Conservation (phyloP, 306 rosid species). For the Nissolia schottii region DNA sequence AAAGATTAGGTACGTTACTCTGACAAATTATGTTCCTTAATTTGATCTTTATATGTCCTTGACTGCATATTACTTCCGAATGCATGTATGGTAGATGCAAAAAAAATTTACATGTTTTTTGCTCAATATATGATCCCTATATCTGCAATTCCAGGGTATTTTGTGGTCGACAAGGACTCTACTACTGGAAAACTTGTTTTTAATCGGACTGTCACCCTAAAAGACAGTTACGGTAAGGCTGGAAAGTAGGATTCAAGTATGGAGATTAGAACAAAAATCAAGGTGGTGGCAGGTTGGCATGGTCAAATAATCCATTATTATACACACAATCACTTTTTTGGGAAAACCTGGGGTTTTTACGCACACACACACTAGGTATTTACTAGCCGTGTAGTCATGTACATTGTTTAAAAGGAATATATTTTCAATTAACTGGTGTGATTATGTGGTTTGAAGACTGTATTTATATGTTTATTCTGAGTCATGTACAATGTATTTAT, state of each 20-base stretch:
- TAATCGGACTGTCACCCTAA: conserved; percentile 79
- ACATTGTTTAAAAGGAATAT: conserved; percentile 1
- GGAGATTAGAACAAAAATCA: background rate
- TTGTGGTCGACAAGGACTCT: conserved; percentile 79
- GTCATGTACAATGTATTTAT: background rate
- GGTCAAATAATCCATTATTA: background rate
- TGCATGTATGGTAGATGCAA: background rate
- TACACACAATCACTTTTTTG: background rate
- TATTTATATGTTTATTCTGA: background rate
- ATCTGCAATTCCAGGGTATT: conserved; percentile 66
- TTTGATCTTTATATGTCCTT: background rate
- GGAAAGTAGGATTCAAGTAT: conserved; percentile 48
- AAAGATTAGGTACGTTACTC: conserved; percentile 74
- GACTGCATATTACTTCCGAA: background rate
- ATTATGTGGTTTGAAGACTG: conserved; percentile 17
- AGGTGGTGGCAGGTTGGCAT: conserved; percentile 12
- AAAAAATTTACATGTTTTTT: background rate
- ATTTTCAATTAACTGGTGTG: background rate
- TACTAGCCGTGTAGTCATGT: background rate
- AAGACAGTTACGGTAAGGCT: conserved; percentile 66
- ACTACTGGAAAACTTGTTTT: conserved; percentile 78
- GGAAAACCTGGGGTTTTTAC: background rate
- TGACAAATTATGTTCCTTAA: background rate
- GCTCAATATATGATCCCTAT: background rate
- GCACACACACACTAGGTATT: background rate